Evolutionary conservation across 768 basidiomycete species (phyloP).

Genomic region (Crepidotus variabilis): DNA sequence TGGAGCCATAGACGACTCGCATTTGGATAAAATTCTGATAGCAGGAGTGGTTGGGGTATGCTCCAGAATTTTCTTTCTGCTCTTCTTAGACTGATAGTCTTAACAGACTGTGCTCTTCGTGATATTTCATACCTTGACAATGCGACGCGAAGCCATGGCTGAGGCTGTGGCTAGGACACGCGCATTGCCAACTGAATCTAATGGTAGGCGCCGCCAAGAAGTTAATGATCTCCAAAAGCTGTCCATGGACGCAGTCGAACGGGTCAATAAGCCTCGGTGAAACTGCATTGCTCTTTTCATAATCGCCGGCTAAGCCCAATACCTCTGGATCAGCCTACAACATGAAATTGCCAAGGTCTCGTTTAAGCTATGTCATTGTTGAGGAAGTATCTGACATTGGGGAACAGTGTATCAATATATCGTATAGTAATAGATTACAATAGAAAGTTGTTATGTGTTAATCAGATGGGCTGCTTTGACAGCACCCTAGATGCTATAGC

Average conservation of each 20-base stretch:
- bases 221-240: not conserved
- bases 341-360: too few species aligned
- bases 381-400: too few species aligned
- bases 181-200: not conserved
- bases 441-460: too few species aligned
- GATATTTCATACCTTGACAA: slow-evolving; percentile 5
- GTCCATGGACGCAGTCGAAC: slow-evolving; percentile 5
- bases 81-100: not conserved
- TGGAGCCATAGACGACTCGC: slow-evolving; percentile 52
- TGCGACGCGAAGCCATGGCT: slow-evolving; percentile 4
- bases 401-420: too few species aligned
- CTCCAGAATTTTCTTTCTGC: slow-evolving; percentile 6
- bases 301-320: not conserved
- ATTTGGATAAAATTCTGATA: slow-evolving; percentile 63
- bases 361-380: too few species aligned
- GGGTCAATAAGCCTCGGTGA: not conserved
- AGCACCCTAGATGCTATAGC: not conserved
- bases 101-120: slow-evolving; percentile 3
- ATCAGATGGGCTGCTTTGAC: too few species aligned
- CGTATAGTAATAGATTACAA: too few species aligned
- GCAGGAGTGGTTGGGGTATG: slow-evolving; percentile 51
- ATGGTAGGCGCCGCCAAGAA: not conserved
- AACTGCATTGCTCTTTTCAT: not conserved
- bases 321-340: not conserved
- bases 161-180: not conserved